Evolutionary conservation across 148 eudicot genomes (phyloP).

Genomic region (Rhododendron ferrugineum): DNA sequence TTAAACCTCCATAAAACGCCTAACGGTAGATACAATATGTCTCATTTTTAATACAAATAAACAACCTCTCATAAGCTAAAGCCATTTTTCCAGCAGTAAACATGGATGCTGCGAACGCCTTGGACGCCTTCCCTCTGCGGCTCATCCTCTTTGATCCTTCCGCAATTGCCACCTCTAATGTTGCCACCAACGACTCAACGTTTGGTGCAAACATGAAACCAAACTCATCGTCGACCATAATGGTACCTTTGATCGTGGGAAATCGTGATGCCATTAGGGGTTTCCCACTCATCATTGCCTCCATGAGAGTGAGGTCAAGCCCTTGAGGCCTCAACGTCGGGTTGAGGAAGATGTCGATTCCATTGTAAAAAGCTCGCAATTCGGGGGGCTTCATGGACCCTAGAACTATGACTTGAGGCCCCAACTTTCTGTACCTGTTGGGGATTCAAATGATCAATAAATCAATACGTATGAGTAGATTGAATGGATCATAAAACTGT

Average conservation of each 20-base stretch:
- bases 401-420: constrained; percentile 54
- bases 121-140: constrained; percentile 56
- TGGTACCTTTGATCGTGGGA: constrained; percentile 78
- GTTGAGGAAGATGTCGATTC: constrained; percentile 70
- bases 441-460: background rate
- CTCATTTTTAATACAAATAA: constrained; percentile 70
- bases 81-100: constrained; percentile 83
- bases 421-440: constrained; percentile 47
- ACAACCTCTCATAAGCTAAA: constrained; percentile 74
- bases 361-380: constrained; percentile 60
- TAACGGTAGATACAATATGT: constrained; percentile 57
- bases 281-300: constrained; percentile 80
- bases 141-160: constrained; percentile 57
- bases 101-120: constrained; percentile 50
- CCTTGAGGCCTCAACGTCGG: constrained; percentile 82
- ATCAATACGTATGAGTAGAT: background rate
- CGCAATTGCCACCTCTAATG: constrained; percentile 51
- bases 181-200: constrained; percentile 49
- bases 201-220: constrained; percentile 86
- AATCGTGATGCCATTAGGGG: constrained; percentile 81
- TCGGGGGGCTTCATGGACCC: constrained; percentile 81
- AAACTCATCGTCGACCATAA: constrained; percentile 68
- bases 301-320: constrained; percentile 77
- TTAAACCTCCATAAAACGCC: background rate
- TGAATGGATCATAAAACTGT: background rate